Evolutionary conservation across 2,329 filamentous ascomycete genomes (phyloP).

Genomic region (Fusarium coffeatum): DNA sequence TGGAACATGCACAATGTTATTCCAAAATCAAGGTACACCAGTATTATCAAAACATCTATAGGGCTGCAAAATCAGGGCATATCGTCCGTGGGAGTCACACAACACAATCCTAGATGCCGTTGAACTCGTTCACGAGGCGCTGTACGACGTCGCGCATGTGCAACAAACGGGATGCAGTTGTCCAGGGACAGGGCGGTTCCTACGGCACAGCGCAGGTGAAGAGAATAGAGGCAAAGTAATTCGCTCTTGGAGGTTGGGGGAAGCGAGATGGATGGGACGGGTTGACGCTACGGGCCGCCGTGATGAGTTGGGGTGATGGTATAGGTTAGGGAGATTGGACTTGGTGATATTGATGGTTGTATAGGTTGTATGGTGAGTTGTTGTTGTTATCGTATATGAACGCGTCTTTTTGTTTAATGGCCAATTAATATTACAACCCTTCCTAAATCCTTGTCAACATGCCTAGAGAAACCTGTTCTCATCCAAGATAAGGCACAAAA

Average conservation of each 20-base stretch:
- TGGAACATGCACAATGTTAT: neutral
- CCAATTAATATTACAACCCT: slow-evolving; percentile 8
- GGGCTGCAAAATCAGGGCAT: slow-evolving; percentile 34
- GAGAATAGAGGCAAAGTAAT: slow-evolving; percentile 41
- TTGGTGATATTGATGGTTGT: neutral
- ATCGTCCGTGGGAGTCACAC: slow-evolving; percentile 3
- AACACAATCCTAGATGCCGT: slow-evolving; percentile 4
- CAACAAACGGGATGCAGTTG: slow-evolving; percentile 21
- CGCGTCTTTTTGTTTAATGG: slow-evolving; percentile 1
- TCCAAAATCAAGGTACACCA: neutral
- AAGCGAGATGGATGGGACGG: slow-evolving; percentile 44
- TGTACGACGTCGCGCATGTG: slow-evolving; percentile 40
- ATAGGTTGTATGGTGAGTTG: neutral
- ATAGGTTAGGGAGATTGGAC: slow-evolving; percentile 7
- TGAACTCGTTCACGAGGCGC: slow-evolving; percentile 36
- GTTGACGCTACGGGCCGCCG: slow-evolving; percentile 37
- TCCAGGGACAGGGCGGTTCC: slow-evolving; percentile 20
- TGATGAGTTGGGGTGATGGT: slow-evolving; percentile 7
- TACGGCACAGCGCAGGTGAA: slow-evolving; percentile 30
- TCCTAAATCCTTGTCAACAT: slow-evolving; percentile 11
- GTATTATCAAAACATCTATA: slow-evolving; percentile 28
- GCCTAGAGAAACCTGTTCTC: neutral
- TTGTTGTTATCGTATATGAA: slow-evolving; percentile 15
- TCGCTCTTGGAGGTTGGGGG: slow-evolving; percentile 38
- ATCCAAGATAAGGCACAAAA: slow-evolving; percentile 27